Percentiles rank a stretch among this genome's conserved stretches.
These are phyloP conservation scores for Striga hermonthica DNA, from an alignment of 305 asterid species.

Conservation along the genomic window DNA sequence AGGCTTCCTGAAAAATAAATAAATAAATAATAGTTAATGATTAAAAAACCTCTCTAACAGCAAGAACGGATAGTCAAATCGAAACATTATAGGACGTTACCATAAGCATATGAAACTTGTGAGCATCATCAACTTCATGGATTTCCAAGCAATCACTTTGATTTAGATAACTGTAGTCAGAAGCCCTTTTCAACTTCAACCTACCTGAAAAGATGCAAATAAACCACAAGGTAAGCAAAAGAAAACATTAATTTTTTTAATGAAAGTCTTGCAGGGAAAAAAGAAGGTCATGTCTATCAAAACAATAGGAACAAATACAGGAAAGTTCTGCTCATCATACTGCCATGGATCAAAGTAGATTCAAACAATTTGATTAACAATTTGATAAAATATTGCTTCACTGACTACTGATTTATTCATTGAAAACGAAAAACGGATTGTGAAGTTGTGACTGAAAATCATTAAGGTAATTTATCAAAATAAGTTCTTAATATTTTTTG, in stretches of 20 bases:
- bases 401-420: no score
- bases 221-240: slow-evolving; percentile 8
- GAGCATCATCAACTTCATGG: slow-evolving; percentile 63
- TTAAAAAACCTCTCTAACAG: slow-evolving; percentile 26
- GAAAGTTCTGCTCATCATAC: background rate
- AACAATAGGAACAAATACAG: slow-evolving; percentile 4
- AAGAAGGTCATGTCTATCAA: background rate
- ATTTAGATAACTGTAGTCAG: slow-evolving; percentile 69
- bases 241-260: slow-evolving; percentile 4
- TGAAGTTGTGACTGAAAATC: no score
- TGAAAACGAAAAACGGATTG: no score
- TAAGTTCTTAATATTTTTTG: background rate
- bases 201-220: slow-evolving; percentile 51
- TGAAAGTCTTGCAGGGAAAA: slow-evolving; percentile 20
- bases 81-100: slow-evolving; percentile 40
- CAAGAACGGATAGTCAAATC: slow-evolving; percentile 4
- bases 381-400: no score
- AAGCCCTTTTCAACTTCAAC: slow-evolving; percentile 64
- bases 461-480: no score
- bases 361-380: no score
- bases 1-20: slow-evolving; percentile 56
- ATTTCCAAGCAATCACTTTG: slow-evolving; percentile 70
- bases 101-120: slow-evolving; percentile 61
- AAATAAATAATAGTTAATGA: slow-evolving; percentile 32
- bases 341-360: no score